Evolutionary conservation across 2,329 filamentous ascomycete genomes (phyloP).

Genomic region (Fusarium sp.): DNA sequence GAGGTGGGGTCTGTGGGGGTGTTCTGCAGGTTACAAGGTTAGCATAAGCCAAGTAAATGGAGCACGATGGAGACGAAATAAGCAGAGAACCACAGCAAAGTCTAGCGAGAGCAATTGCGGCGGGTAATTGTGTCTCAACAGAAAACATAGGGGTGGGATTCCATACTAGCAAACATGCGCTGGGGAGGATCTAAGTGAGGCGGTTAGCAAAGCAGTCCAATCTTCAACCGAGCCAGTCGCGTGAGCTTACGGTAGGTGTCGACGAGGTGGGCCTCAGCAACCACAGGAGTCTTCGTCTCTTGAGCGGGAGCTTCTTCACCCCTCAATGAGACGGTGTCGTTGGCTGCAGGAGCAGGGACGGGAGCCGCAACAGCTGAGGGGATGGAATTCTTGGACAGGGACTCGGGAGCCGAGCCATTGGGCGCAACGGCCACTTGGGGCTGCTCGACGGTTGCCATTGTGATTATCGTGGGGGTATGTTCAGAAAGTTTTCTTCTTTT

Average conservation of each 20-base stretch:
- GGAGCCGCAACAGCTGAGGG: conserved; percentile 27
- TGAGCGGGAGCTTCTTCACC: conserved; percentile 15
- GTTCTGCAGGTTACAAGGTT: conserved; percentile 63
- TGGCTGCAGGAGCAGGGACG: conserved; percentile 31
- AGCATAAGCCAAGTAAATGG: conserved; percentile 43
- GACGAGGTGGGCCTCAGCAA: conserved; percentile 80
- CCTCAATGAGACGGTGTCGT: conserved; percentile 23
- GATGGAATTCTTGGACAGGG: conserved; percentile 26
- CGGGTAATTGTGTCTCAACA: conserved; percentile 17
- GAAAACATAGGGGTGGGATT: conserved; percentile 22
- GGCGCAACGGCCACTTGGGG: conserved; percentile 35
- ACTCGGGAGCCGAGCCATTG: conserved; percentile 23
- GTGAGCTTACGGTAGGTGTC: conserved; percentile 73
- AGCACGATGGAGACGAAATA: conserved; percentile 24
- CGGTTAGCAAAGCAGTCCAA: conserved; percentile 33
- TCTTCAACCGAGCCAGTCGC: not conserved
- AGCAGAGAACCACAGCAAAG: conserved; percentile 17
- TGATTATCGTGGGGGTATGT: conserved; percentile 29
- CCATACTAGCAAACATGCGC: conserved; percentile 75
- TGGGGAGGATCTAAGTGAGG: conserved; percentile 65
- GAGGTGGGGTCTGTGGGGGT: conserved; percentile 76
- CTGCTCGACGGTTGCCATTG: conserved; percentile 45
- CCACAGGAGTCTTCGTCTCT: conserved; percentile 64
- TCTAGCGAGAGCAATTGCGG: conserved; percentile 10
- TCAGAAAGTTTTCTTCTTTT: conserved; percentile 11